Percentiles rank a stretch among this genome's conserved stretches.
phyloP scores from a whole-genome alignment of 2,329 filamentous ascomycete species.

The Fusarium metavorans region DNA sequence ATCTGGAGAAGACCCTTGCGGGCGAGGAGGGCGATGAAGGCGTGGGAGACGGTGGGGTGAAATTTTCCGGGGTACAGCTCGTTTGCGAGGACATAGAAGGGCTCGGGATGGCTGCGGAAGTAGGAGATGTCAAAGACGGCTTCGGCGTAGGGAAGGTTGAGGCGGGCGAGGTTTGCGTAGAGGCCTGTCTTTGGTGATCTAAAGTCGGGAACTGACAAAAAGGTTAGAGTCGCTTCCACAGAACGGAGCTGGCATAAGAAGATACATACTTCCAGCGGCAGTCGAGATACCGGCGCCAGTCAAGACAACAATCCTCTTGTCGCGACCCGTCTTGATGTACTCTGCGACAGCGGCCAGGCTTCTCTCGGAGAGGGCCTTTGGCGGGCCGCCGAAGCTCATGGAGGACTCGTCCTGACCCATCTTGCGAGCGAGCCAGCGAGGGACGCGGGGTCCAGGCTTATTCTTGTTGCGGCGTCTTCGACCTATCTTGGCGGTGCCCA shows the following conservation, averaged over 20 bases:
- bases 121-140: conserved; percentile 94
- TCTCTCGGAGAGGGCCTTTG: conserved; percentile 75
- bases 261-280: conserved; percentile 67
- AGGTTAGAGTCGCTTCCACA: conserved; percentile 12
- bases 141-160: conserved; percentile 89
- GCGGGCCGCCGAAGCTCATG: conserved; percentile 72
- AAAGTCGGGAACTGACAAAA: conserved; percentile 84
- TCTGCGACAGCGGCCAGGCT: conserved; percentile 81
- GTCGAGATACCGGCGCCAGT: conserved; percentile 92
- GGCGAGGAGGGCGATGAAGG: conserved; percentile 86
- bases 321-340: conserved; percentile 78
- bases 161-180: conserved; percentile 88
- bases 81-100: conserved; percentile 92
- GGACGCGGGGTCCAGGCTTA: conserved; percentile 49
- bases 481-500: conserved; percentile 52
- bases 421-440: conserved; percentile 56
- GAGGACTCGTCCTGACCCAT: conserved; percentile 91
- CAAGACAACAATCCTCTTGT: conserved; percentile 83
- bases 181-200: conserved; percentile 92
- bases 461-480: conserved; percentile 53
- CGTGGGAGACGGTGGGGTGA: conserved; percentile 89
- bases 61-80: conserved; percentile 94
- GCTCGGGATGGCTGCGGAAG: conserved; percentile 85
- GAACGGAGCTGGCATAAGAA: not conserved
- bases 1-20: conserved; percentile 83